These are phyloP conservation scores for Capillidium rhysosporum DNA, from an alignment of 371 early-diverging fungal genomes.

Conservation along the genomic window DNA sequence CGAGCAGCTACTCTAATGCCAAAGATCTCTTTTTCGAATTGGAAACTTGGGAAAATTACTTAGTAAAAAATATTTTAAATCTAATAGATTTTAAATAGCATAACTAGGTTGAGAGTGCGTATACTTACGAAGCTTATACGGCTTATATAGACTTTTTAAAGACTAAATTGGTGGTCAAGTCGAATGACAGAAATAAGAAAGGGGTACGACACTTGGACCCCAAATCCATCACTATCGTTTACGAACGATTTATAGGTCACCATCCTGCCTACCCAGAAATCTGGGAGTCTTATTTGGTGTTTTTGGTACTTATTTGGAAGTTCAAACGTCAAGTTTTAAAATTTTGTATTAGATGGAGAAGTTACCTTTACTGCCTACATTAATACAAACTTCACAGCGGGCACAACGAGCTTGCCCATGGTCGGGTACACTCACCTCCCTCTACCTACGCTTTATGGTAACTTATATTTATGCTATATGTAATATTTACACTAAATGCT, in stretches of 20 bases:
- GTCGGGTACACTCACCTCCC: background rate
- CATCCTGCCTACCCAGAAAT: background rate
- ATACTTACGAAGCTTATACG: constrained; percentile 22
- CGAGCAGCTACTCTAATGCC: too few relatives aligned
- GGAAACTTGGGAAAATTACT: background rate
- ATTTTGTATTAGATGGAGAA: background rate
- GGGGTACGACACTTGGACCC: too few relatives aligned
- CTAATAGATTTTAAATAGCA: background rate
- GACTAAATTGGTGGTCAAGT: background rate
- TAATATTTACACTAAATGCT: too few relatives aligned
- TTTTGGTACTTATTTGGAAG: background rate
- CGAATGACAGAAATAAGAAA: background rate
- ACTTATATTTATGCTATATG: background rate
- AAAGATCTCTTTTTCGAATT: background rate
- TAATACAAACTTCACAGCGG: background rate
- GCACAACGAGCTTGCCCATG: background rate
- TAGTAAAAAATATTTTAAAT: background rate
- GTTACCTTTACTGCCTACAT: background rate
- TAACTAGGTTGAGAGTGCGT: constrained; percentile 7
- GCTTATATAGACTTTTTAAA: constrained; percentile 13
- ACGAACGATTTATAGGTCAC: background rate
- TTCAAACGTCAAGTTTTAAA: background rate
- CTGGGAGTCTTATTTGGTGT: background rate
- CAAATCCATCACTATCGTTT: background rate
- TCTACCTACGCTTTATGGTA: background rate